These are phyloP conservation scores for Lasiodiplodia sp. DNA, from an alignment of 2,329 filamentous ascomycete species.

Conservation along the genomic window DNA sequence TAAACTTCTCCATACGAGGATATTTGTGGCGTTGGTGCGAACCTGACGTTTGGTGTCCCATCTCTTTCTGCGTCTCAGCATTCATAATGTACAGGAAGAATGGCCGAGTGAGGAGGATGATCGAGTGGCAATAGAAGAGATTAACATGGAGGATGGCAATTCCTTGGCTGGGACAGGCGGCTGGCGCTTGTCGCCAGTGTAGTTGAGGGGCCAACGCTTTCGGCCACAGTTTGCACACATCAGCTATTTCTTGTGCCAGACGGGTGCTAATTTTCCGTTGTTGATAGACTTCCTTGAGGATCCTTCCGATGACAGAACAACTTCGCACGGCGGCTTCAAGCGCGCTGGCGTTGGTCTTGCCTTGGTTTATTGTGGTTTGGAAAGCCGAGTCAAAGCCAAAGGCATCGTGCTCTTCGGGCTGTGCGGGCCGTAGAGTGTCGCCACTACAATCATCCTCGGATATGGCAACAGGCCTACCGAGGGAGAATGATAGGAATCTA, in stretches of 20 bases:
- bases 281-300: conserved; percentile 67
- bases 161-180: conserved; percentile 56
- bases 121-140: conserved; percentile 67
- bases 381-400: conserved; percentile 41
- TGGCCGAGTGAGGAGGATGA: conserved; percentile 69
- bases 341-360: conserved; percentile 48
- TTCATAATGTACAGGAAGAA: conserved; percentile 68
- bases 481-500: conserved; percentile 66
- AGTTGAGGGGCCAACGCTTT: conserved; percentile 57
- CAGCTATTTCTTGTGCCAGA: conserved; percentile 64
- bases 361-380: conserved; percentile 37
- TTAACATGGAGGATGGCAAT: conserved; percentile 69
- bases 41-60: conserved; percentile 38
- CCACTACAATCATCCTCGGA: conserved; percentile 68
- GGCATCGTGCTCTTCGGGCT: conserved; percentile 31
- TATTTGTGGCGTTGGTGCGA: conserved; percentile 35
- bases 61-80: conserved; percentile 47
- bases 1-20: conserved; percentile 56
- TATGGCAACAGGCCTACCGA: conserved; percentile 69
- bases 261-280: conserved; percentile 65
- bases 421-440: conserved; percentile 47
- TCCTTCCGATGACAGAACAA: conserved; percentile 64
- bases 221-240: conserved; percentile 61
- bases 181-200: conserved; percentile 59
- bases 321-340: conserved; percentile 65